Evolutionary conservation across 208 protist species (phyloP).

Genomic region (Trypanosoma brucei): DNA sequence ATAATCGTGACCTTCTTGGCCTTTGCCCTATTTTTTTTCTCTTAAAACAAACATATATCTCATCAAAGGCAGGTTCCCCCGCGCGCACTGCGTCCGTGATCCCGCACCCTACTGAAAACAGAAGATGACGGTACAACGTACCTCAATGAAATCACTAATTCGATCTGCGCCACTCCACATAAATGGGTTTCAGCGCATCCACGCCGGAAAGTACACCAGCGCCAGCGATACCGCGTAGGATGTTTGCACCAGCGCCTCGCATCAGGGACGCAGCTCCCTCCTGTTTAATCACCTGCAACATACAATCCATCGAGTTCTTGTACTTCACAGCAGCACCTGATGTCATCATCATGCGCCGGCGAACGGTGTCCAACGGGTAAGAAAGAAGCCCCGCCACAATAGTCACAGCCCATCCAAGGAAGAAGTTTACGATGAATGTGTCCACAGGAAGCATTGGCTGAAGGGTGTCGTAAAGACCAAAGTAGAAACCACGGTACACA

Average conservation of each 20-base stretch:
- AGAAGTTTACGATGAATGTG: conserved; percentile 69
- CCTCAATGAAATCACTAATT: background rate
- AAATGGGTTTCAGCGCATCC: conserved; percentile 76
- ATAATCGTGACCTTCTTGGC: too few species aligned
- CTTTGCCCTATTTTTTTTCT: too few species aligned
- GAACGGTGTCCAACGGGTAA: conserved; percentile 98
- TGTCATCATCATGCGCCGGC: conserved; percentile 96
- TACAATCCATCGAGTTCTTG: conserved; percentile 69
- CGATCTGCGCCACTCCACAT: conserved; percentile 30
- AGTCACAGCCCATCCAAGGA: conserved; percentile 68
- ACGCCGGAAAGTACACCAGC: conserved; percentile 43
- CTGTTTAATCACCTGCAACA: conserved; percentile 50
- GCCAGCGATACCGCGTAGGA: conserved; percentile 75
- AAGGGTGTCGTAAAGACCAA: conserved; percentile 94
- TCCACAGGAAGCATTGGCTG: conserved; percentile 64
- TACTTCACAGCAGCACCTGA: conserved; percentile 66
- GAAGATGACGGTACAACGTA: too few species aligned
- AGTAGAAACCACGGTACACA: conserved; percentile 96
- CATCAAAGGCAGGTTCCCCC: too few species aligned
- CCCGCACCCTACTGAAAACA: too few species aligned
- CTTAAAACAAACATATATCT: too few species aligned
- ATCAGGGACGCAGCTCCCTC: conserved; percentile 54
- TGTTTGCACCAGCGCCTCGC: conserved; percentile 68
- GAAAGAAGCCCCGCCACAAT: conserved; percentile 67
- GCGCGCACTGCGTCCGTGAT: too few species aligned